Conservation (phyloP, 345 rosid genomes). For the Camelina laxa region DNA sequence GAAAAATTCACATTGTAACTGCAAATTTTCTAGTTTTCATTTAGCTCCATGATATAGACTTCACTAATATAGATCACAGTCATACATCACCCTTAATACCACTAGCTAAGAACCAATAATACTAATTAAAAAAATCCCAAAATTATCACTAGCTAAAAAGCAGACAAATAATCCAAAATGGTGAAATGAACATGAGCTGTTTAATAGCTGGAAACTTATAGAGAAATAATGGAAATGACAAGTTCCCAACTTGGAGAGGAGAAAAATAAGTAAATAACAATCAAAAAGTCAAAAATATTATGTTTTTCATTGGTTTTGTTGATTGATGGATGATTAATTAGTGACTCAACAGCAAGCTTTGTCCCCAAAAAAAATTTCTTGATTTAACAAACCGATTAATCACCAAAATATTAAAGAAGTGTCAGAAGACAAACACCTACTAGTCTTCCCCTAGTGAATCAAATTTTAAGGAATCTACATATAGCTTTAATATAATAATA, state of each 20-base stretch:
- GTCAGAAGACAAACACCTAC: constrained; percentile 37
- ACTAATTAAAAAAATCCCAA: neutral
- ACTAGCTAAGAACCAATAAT: neutral
- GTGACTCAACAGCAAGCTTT: constrained; percentile 35
- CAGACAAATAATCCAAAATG: neutral
- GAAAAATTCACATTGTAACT: constrained; percentile 24
- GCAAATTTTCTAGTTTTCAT: neutral
- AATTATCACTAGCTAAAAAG: neutral
- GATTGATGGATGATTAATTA: constrained; percentile 35
- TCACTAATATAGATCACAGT: neutral
- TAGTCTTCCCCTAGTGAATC: constrained; percentile 35
- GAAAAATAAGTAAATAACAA: constrained; percentile 1
- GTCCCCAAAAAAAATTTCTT: neutral
- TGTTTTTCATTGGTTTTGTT: neutral
- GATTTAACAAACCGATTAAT: constrained; percentile 10
- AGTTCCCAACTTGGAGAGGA: constrained; percentile 34
- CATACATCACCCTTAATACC: neutral
- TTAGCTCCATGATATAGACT: constrained; percentile 10
- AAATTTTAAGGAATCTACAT: constrained; percentile 39
- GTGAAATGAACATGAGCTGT: constrained; percentile 32
- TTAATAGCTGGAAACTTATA: constrained; percentile 27
- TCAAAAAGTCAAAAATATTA: constrained; percentile 13
- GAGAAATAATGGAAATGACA: constrained; percentile 38
- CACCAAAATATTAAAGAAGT: constrained; percentile 18
- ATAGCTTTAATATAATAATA: constrained; percentile 23